These are phyloP conservation scores for Fusarium sp. DNA, from an alignment of 2,329 filamentous ascomycete species.

Conservation along the genomic window DNA sequence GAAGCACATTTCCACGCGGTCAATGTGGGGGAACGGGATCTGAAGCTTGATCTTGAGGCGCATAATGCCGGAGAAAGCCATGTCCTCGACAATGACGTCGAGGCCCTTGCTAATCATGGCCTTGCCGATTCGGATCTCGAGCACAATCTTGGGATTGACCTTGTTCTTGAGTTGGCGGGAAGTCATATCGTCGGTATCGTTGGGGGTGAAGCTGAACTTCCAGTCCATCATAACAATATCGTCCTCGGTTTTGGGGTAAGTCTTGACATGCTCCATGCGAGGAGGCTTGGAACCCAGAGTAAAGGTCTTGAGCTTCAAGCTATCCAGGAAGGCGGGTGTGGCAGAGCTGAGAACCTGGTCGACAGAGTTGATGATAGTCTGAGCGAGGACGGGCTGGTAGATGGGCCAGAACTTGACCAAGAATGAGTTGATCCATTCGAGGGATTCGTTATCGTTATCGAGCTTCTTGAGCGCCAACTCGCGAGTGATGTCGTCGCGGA, in stretches of 20 bases:
- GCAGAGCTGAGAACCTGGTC: constrained; percentile 94
- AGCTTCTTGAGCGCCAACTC: constrained; percentile 87
- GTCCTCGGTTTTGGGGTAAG: constrained; percentile 93
- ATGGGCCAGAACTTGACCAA: constrained; percentile 99
- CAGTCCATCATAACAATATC: constrained; percentile 99
- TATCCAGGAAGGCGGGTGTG: constrained; percentile 91
- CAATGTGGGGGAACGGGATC: constrained; percentile 92
- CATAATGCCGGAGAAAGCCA: constrained; percentile 96
- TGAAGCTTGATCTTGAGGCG: constrained; percentile 97
- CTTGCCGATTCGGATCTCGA: constrained; percentile 94
- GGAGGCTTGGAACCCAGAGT: constrained; percentile 94
- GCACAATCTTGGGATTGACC: constrained; percentile 93
- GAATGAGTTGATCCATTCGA: constrained; percentile 99
- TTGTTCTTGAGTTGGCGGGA: constrained; percentile 89
- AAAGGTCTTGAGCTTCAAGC: constrained; percentile 91
- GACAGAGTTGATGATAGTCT: constrained; percentile 90
- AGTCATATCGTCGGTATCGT: constrained; percentile 91
- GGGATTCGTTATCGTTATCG: constrained; percentile 87
- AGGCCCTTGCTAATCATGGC: constrained; percentile 96
- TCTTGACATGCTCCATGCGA: constrained; percentile 96
- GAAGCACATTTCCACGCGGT: constrained; percentile 95
- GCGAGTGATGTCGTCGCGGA: constrained; percentile 89
- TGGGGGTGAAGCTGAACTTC: constrained; percentile 99
- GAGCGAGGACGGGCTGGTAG: constrained; percentile 90
- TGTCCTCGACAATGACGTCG: constrained; percentile 97